Base-by-base conservation (phyloP, 2,329 filamentous ascomycete species). In the Botrytis sinoallii region DNA sequence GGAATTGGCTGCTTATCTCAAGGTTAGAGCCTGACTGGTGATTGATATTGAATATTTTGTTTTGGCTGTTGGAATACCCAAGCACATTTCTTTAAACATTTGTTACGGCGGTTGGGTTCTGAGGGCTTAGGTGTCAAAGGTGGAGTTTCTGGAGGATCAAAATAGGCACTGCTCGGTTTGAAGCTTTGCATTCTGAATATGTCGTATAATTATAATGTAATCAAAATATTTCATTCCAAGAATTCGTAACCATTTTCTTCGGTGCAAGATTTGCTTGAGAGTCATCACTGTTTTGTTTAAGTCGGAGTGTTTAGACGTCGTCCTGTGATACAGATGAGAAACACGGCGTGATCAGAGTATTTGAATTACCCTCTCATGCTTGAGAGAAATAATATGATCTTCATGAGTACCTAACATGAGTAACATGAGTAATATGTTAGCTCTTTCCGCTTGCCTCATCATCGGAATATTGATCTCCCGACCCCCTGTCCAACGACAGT, bases 1-100 rank as follows among this genome's bases (percentile, higher is more conserved):
- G 8, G 71, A 69, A 14, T 38, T 73, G 16, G n/a, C 57, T 29
- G 66, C 64, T 40, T 73, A 69, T 18, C 46, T 73, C 10, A 46
- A n/a, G 22, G 32, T 22, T 32, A 55, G 29, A 52, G 40, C 40
- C 38, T 63, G 20, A 6, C 22, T 38, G 14, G 25, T 38, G 20
- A 9, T 38, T 25, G 22, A 20, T 64, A 52, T 18, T 65, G 32
- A 52, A 18, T 32, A 9, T 48, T 71, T 55, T 20, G 1, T 35
- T 71, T 29, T 48, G n/a, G 44, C 59, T 25, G 40, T 42, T 40
- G 46, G 64, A 8, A 61, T 42, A 73, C 64, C 71, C 32, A 59
- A 55, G 42, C 68, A 68, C 32, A 42, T 42, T 73, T 68, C 18
- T n/a, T 42, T 18, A n/a, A 22, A 22, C 18, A 25, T 32, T 68